phyloP scores from a whole-genome alignment of 75 land plant species.

The Cunninghamia lanceolata region DNA sequence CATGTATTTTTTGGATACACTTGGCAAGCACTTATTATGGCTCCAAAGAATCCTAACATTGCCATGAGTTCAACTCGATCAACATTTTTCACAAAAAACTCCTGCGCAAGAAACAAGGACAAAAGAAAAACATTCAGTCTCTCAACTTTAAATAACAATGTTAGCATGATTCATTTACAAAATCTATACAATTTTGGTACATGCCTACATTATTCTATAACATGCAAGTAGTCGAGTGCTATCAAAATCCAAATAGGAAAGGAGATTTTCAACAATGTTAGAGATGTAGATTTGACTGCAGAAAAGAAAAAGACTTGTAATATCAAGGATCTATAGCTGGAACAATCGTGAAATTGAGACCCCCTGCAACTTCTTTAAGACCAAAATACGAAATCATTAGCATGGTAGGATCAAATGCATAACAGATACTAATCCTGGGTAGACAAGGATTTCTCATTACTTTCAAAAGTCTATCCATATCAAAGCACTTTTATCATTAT shows the following conservation, averaged over 20 bases:
- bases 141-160: not conserved
- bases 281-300: not conserved
- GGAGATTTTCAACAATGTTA: conserved; percentile 1
- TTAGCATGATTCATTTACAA: not conserved
- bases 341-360: not conserved
- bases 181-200: not conserved
- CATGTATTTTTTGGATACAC: conserved; percentile 72
- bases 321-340: not conserved
- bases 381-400: not conserved
- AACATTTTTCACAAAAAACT: conserved; percentile 82
- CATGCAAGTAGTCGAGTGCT: too few relatives aligned
- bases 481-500: not conserved
- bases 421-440: not conserved
- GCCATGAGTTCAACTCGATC: conserved; percentile 88
- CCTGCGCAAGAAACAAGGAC: conserved; percentile 41
- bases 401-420: not conserved
- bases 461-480: not conserved
- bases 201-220: not conserved
- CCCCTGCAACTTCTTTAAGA: not conserved
- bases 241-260: not conserved
- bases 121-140: not conserved
- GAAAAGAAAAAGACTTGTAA: conserved; percentile 1
- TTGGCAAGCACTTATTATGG: conserved; percentile 85
- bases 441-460: not conserved
- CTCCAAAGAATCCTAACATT: conserved; percentile 91